Evolutionary conservation across 345 rosid genomes (phyloP), one percentile per base, ranked within the genome.

Genomic region (Hirschfeldia incana): DNA sequence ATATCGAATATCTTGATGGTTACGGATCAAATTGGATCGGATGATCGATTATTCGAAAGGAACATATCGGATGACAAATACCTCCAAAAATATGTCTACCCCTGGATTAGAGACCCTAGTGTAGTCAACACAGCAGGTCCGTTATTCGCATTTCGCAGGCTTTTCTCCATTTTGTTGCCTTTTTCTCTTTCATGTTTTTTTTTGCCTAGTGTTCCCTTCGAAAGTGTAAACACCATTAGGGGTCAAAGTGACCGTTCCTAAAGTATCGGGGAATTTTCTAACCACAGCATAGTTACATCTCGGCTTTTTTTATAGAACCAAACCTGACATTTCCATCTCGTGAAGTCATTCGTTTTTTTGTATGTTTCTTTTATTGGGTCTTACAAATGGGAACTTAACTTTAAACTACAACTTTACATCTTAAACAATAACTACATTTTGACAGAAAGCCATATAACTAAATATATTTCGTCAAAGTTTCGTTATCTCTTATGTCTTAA

Each of bases 311-410:
- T 67, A 59, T 60, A 30, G 5, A 59, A 67, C 60, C 27, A 59
- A 16, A 60, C 34, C 51, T 69, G 61, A 76, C 69, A 76, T 69
- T 76, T 76, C 62, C 74, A 58, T 59, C 74, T 46, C 51, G 63
- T 7, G 55, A 76, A 69, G 63, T 69, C 63, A 46, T 69, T 76
- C 80, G 34, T 62, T 69, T 69, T 13, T 37, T 46, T 8, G 39
- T 44, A 76, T 60, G 10, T 76, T 69, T 60, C 21, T 44, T 2
- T 3, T 5, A 63, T 57, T 21, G 67, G 34, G 53, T 17, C 65
- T 17, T 70, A 27, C 69, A 66, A 68, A 67, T 79, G 82, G 70
- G 78, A 79, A 79, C 82, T 73, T 33, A 73, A 73, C 70, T 67
- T 65, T 42, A 21, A 71, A 65, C 13, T 57, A 42, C 55, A 72